phyloP scores from a whole-genome alignment of 306 rosid species.

The Prosopis cineraria region DNA sequence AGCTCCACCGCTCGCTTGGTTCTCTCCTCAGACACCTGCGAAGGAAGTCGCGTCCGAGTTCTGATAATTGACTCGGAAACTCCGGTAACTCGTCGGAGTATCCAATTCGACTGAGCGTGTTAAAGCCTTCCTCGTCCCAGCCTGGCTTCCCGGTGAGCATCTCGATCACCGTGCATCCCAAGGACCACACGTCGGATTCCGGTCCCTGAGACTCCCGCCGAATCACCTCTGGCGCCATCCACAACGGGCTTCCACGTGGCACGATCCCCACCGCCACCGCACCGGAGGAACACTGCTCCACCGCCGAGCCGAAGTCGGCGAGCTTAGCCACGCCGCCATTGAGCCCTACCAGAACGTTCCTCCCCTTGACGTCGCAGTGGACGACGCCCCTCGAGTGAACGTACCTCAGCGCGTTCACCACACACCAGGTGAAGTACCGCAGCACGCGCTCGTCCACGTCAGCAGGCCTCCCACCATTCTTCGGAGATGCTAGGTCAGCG shows the following conservation, averaged over 20 bases:
- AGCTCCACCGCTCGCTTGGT: conserved; percentile 64
- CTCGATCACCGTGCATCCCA: conserved; percentile 90
- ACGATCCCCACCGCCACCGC: not conserved
- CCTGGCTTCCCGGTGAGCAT: conserved; percentile 77
- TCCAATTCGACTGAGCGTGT: conserved; percentile 67
- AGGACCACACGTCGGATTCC: conserved; percentile 87
- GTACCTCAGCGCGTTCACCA: conserved; percentile 63
- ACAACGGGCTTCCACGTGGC: conserved; percentile 89
- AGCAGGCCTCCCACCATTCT: not conserved
- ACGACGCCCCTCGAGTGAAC: conserved; percentile 65
- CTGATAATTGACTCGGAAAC: conserved; percentile 58
- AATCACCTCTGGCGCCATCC: conserved; percentile 99
- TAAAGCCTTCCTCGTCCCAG: conserved; percentile 69
- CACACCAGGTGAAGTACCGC: conserved; percentile 59
- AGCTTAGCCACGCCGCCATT: conserved; percentile 49
- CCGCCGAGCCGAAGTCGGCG: conserved; percentile 82
- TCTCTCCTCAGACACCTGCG: conserved; percentile 67
- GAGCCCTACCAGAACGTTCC: conserved; percentile 58
- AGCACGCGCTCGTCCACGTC: conserved; percentile 61
- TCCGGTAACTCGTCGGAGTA: conserved; percentile 59
- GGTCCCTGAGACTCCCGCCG: conserved; percentile 75
- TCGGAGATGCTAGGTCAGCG: conserved; percentile 36
- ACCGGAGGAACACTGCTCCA: not conserved
- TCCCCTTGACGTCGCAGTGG: conserved; percentile 89
- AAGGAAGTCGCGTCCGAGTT: conserved; percentile 63